Base-by-base conservation (phyloP, 2,329 filamentous ascomycete genomes). In the Pestalotiopsis sp. region DNA sequence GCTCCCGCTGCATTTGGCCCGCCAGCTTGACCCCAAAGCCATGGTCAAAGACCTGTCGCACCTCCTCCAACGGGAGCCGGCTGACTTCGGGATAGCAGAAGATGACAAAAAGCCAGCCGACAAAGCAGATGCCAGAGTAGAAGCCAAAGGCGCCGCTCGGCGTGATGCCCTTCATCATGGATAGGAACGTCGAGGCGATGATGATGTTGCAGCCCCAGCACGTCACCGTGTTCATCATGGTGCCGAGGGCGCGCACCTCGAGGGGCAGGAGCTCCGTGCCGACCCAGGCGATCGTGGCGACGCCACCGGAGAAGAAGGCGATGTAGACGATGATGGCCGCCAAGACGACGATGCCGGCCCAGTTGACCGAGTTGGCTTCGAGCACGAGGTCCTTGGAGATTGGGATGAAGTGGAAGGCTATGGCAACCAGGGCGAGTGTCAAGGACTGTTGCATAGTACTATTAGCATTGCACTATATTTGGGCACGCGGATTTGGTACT, bases 11-110 rank as follows among this genome's bases (percentile, higher is more conserved):
- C 72, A 80, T 72, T 68, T 75, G 67, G 62, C 77, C 74, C 2
- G 81, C 79, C 39, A 80, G 75, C 67, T 77, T 74, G 9, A 83
- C 78, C 11, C 82, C 82, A 70, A 83, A 84, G 3, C 81, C 81
- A 68, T 82, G 76, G 38, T 79, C 74, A 70, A 85, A 86, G 12
- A 85, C 80, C 60, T 82, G 81, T 27, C 82, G 75, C 52, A 85
- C 80, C 36, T 83, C 82, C 72, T 87, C 86, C 4, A 87, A 74
- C 20, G 84, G 81, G 79, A 87, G 82, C 6, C 84, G 84, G 66
- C 84, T 83, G 6, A 84, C 83, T 70, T 86, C 82, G 2, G 84
- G 83, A 69, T 84, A 86, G 68, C 75, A 83, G 73, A 84, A 81
- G 45, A 81, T 77, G 17, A 85, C 78, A 63, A 82, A 80, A 4